These are phyloP conservation scores for Mycothermus thermophilus DNA, from an alignment of 495 filamentous ascomycete genomes.

Conservation along the genomic window DNA sequence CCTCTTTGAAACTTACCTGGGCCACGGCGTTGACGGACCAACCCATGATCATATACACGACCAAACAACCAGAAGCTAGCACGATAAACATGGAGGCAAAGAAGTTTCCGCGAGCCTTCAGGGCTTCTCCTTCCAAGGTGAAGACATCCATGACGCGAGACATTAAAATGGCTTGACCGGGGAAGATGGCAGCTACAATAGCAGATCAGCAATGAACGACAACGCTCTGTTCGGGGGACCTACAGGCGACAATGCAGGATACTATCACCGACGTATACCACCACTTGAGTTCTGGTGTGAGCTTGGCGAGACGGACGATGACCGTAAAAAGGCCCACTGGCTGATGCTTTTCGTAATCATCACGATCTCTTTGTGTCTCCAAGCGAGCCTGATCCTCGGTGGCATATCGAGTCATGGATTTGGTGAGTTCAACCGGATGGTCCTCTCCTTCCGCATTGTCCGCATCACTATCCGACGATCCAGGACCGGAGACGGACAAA, in stretches of 20 bases:
- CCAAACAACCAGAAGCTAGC: constrained; percentile 27
- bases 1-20: too few species aligned
- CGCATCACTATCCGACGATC: neutral
- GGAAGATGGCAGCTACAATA: constrained; percentile 14
- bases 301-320: constrained; percentile 4
- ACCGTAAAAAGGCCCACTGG: constrained; percentile 5
- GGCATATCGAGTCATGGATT: constrained; percentile 16
- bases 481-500: constrained; percentile 34
- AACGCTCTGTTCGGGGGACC: neutral
- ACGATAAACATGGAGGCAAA: constrained; percentile 45
- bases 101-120: constrained; percentile 30
- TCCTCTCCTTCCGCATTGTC: constrained; percentile 1
- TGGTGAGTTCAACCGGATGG: constrained; percentile 18
- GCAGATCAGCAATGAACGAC: neutral
- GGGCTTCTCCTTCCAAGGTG: constrained; percentile 10
- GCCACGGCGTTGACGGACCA: constrained; percentile 28
- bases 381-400: constrained; percentile 10
- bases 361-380: constrained; percentile 8
- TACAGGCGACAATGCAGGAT: constrained; percentile 6
- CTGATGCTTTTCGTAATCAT: constrained; percentile 12
- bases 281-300: constrained; percentile 7
- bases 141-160: constrained; percentile 23
- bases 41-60: constrained; percentile 32
- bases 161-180: constrained; percentile 24
- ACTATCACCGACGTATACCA: constrained; percentile 1